Conservation (phyloP, 106 monocot genomes). For the Dactylorhiza incarnata region DNA sequence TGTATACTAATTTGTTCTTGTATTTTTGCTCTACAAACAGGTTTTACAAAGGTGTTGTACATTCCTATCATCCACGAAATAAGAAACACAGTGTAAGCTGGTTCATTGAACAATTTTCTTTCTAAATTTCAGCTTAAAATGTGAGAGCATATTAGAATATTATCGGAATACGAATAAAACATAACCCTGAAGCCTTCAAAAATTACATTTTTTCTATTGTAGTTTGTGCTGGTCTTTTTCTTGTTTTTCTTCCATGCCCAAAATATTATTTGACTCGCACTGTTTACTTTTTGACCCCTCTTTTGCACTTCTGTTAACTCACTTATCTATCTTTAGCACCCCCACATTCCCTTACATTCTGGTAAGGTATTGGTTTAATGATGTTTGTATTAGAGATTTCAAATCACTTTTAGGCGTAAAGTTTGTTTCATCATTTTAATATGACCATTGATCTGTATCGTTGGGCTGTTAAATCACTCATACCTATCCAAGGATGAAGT, state of each 20-base stretch:
- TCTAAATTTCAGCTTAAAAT: background rate
- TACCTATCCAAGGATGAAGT: background rate
- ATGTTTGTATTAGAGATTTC: background rate
- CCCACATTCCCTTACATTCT: background rate
- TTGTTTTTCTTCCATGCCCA: too few relatives aligned
- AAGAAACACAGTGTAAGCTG: slow-evolving; percentile 66
- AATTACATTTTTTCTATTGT: too few relatives aligned
- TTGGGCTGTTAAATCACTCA: background rate
- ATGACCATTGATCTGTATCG: background rate
- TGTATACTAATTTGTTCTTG: background rate
- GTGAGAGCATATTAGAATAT: background rate
- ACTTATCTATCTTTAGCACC: too few relatives aligned
- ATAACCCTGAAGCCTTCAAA: too few relatives aligned
- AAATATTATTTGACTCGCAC: too few relatives aligned
- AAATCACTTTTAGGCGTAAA: background rate
- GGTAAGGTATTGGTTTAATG: background rate
- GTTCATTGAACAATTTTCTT: background rate
- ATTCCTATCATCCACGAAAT: slow-evolving; percentile 62
- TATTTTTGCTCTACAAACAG: slow-evolving; percentile 26
- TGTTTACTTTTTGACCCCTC: too few relatives aligned
- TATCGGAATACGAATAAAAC: too few relatives aligned
- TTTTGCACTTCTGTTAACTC: too few relatives aligned
- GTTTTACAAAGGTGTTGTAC: slow-evolving; percentile 77
- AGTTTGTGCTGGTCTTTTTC: too few relatives aligned
- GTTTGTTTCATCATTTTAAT: background rate